Conservation (phyloP, 192 early-diverging fungal species). For the Podila minutissima region DNA sequence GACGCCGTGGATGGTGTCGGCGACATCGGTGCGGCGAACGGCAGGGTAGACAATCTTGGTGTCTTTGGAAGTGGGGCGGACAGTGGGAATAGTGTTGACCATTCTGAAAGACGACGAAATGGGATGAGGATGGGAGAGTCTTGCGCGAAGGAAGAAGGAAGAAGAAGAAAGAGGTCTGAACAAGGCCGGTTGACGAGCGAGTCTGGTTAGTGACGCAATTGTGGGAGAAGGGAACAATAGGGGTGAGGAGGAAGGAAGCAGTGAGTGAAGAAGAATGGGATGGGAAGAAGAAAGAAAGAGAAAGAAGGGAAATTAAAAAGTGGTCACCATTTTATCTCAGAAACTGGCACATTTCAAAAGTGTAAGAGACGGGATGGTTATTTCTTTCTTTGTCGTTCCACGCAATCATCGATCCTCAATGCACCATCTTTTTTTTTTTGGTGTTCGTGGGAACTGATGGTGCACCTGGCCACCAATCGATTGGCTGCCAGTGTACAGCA, state of each 20-base stretch:
- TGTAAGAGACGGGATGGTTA: no score
- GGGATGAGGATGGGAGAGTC: background rate
- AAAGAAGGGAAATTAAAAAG: background rate
- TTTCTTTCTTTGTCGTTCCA: no score
- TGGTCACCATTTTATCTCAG: background rate
- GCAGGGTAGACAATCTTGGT: constrained; percentile 55
- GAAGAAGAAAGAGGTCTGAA: background rate
- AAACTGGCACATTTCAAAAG: no score
- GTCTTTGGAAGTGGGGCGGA: constrained; percentile 19
- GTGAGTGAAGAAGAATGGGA: background rate
- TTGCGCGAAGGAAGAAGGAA: background rate
- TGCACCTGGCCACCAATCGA: no score
- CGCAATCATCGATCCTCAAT: no score
- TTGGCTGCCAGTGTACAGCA: no score
- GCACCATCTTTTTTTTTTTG: no score
- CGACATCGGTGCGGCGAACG: constrained; percentile 59
- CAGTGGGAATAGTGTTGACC: constrained; percentile 9
- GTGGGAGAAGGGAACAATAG: no score
- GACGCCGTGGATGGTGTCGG: constrained; percentile 45
- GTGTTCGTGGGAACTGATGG: no score
- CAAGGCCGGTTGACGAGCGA: background rate
- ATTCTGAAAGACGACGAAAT: background rate
- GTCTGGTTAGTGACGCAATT: no score
- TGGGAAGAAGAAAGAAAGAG: background rate
- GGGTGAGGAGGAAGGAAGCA: background rate